A percentile compares a stretch with the other conserved stretches of the same genome.
Conservation (phyloP, 441 rosid genomes). For the Erodium texanum region DNA sequence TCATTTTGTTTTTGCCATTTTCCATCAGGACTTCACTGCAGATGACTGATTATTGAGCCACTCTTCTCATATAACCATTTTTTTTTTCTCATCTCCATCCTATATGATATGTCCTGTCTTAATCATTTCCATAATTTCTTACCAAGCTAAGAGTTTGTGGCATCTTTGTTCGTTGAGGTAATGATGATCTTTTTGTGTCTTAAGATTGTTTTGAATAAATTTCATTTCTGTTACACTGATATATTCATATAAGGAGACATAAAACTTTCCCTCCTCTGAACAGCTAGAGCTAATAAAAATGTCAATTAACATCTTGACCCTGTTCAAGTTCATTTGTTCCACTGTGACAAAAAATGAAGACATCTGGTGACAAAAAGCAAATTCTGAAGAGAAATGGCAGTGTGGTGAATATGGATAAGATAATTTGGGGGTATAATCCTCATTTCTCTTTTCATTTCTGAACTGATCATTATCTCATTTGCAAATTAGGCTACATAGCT, state of each 20-base stretch:
- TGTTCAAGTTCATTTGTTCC: constrained; percentile 1
- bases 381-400: no score
- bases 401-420: no score
- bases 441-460: neutral
- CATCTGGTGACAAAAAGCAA: neutral
- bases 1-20: no score
- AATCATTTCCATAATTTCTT: no score
- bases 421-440: neutral
- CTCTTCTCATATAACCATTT: no score
- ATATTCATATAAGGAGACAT: neutral
- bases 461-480: constrained; percentile 3
- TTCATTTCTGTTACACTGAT: neutral
- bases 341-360: neutral
- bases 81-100: no score
- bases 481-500: constrained; percentile 5
- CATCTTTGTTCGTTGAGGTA: no score
- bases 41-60: no score
- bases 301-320: neutral
- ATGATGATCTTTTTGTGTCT: no score
- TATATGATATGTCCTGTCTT: no score
- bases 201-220: neutral
- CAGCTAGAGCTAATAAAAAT: neutral
- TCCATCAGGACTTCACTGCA: no score
- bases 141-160: no score
- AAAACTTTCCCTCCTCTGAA: neutral